These are phyloP conservation scores for Deakozyma indianensis DNA, from an alignment of 805 yeast genomes.

Conservation along the genomic window DNA sequence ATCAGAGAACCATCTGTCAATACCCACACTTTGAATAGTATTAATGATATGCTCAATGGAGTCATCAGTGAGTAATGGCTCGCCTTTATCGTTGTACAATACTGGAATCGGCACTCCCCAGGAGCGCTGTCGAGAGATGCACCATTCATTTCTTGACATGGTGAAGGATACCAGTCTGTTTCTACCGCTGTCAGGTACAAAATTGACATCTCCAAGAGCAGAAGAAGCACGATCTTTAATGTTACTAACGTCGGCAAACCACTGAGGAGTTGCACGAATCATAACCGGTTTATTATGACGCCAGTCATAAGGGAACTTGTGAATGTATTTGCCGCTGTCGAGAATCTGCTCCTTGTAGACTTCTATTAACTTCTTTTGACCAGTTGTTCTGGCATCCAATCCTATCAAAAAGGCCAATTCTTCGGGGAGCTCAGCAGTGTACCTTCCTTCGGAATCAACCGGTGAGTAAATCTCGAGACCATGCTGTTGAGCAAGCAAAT, in stretches of 20 bases:
- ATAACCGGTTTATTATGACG: slow-evolving; percentile 91
- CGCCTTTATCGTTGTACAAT: slow-evolving; percentile 49
- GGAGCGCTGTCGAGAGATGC: slow-evolving; percentile 85
- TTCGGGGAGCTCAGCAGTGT: slow-evolving; percentile 35
- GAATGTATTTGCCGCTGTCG: slow-evolving; percentile 38
- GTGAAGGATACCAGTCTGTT: slow-evolving; percentile 63
- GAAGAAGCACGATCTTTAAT: slow-evolving; percentile 50
- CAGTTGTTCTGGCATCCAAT: slow-evolving; percentile 45
- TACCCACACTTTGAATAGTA: slow-evolving; percentile 36
- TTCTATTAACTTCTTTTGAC: slow-evolving; percentile 33
- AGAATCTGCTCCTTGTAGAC: slow-evolving; percentile 18
- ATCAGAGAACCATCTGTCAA: slow-evolving; percentile 48
- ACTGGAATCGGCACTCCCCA: slow-evolving; percentile 99
- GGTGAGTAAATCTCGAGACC: slow-evolving; percentile 55
- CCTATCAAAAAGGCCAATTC: slow-evolving; percentile 38
- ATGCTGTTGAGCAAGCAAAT: slow-evolving; percentile 46
- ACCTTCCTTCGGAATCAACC: slow-evolving; percentile 64
- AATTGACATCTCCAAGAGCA: slow-evolving; percentile 49
- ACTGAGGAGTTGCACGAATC: slow-evolving; percentile 89
- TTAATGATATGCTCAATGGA: slow-evolving; percentile 44
- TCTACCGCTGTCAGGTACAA: slow-evolving; percentile 60
- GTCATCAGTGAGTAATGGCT: slow-evolving; percentile 43
- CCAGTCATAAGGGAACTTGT: slow-evolving; percentile 96
- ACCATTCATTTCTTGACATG: slow-evolving; percentile 81
- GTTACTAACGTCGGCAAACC: slow-evolving; percentile 75